Evolutionary conservation across 495 filamentous ascomycete genomes (phyloP).

Genomic region (Hapsidospora chrysogenum): DNA sequence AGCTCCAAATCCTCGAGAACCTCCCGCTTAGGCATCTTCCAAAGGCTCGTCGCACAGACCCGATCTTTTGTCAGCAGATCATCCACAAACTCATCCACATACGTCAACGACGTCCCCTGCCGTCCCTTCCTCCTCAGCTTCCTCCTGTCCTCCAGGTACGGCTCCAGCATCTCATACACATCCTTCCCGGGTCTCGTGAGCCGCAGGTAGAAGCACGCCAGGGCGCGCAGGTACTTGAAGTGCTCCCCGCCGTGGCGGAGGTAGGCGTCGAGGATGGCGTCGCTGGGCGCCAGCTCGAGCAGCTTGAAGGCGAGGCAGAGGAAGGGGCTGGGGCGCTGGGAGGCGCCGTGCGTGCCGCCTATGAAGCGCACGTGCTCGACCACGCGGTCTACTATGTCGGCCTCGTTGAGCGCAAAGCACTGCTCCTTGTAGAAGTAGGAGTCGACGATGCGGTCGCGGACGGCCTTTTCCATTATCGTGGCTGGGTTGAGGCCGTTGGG

Average conservation of each 20-base stretch:
- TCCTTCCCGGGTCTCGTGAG: slow-evolving; percentile 71
- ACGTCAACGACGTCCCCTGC: slow-evolving; percentile 55
- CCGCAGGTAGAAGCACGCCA: slow-evolving; percentile 87
- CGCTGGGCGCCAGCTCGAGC: slow-evolving; percentile 66
- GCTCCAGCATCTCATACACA: slow-evolving; percentile 68
- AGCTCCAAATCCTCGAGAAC: slow-evolving; percentile 80
- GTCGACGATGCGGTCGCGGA: slow-evolving; percentile 86
- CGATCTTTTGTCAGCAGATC: slow-evolving; percentile 79
- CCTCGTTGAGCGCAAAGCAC: slow-evolving; percentile 88
- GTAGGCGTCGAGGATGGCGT: slow-evolving; percentile 68
- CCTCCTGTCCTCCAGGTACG: slow-evolving; percentile 62
- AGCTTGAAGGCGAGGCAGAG: slow-evolving; percentile 92
- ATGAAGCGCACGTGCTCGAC: slow-evolving; percentile 63
- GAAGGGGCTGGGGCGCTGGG: slow-evolving; percentile 78
- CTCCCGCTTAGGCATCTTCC: slow-evolving; percentile 72
- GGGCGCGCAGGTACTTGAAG: slow-evolving; percentile 77
- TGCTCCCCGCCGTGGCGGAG: slow-evolving; percentile 53
- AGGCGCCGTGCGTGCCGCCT: slow-evolving; percentile 69
- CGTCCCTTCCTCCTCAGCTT: slow-evolving; percentile 65
- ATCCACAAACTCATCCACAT: slow-evolving; percentile 88
- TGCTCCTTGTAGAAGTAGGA: slow-evolving; percentile 98
- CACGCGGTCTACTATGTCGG: slow-evolving; percentile 77
- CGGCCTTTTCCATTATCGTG: slow-evolving; percentile 79
- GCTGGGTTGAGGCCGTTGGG: slow-evolving; percentile 70
- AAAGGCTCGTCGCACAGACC: slow-evolving; percentile 79